These are phyloP conservation scores for Nothophaeocryptopus gaeumannii DNA, from an alignment of 2,329 filamentous ascomycete species.

Conservation along the genomic window DNA sequence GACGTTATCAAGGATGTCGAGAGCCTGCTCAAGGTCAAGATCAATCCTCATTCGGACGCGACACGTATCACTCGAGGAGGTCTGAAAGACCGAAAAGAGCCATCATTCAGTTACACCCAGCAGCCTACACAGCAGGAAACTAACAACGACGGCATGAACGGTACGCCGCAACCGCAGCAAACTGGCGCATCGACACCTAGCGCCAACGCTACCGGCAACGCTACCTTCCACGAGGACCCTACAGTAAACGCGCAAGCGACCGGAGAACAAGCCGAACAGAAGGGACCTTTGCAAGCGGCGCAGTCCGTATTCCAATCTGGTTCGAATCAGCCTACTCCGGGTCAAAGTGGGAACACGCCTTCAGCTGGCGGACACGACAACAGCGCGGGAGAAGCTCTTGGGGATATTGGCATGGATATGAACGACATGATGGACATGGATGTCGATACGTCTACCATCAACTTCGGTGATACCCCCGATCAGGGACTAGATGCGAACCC, in stretches of 20 bases:
- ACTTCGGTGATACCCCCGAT: conserved; percentile 15
- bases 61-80: conserved; percentile 35
- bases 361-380: conserved; percentile 3
- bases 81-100: conserved; percentile 31
- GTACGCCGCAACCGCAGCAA: conserved; percentile 8
- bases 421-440: conserved; percentile 27
- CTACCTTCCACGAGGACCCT: conserved; percentile 15
- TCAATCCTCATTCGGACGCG: conserved; percentile 43
- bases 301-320: conserved; percentile 2
- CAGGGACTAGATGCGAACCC: conserved; percentile 1
- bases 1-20: conserved; percentile 76
- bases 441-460: conserved; percentile 15
- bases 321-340: not conserved
- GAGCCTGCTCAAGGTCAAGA: conserved; percentile 62
- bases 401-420: conserved; percentile 21
- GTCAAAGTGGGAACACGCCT: not conserved
- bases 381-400: conserved; percentile 39
- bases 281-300: not conserved
- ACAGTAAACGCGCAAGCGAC: conserved; percentile 5
- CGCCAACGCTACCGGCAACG: conserved; percentile 7
- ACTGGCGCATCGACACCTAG: conserved; percentile 57
- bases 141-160: conserved; percentile 6
- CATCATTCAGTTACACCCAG: conserved; percentile 11
- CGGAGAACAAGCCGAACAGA: conserved; percentile 1
- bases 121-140: conserved; percentile 13